A percentile compares a stretch with the other conserved stretches of the same genome.
Conservation (phyloP, 495 filamentous ascomycete genomes). For the Entonaema liquescens region DNA sequence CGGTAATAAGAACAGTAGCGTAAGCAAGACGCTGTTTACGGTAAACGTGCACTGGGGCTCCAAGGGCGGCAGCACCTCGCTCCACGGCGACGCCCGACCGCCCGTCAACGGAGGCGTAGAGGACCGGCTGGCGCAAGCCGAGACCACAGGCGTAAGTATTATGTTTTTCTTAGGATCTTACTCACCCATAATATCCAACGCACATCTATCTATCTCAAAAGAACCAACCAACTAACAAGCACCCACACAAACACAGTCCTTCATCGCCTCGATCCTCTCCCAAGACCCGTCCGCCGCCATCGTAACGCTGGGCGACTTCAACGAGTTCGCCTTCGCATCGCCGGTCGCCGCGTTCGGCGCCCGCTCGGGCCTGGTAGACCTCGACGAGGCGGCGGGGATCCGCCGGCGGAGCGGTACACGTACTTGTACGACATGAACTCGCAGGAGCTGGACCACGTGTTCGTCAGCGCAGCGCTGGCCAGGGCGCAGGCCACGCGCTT, state of each 20-base stretch:
- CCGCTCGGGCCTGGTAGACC: conserved; percentile 57
- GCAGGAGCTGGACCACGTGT: conserved; percentile 70
- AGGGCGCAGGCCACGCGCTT: conserved; percentile 46
- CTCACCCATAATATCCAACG: not conserved
- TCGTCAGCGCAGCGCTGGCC: conserved; percentile 56
- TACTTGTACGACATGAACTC: conserved; percentile 64
- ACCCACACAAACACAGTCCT: conserved; percentile 34
- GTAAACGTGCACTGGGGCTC: conserved; percentile 67
- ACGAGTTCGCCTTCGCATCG: conserved; percentile 67
- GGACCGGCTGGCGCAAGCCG: conserved; percentile 56
- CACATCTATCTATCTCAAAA: not conserved
- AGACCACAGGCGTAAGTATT: conserved; percentile 57
- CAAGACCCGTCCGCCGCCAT: conserved; percentile 55
- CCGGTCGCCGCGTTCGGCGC: conserved; percentile 57
- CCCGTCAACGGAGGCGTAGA: conserved; percentile 66
- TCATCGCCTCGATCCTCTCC: conserved; percentile 54
- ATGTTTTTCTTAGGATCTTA: not conserved
- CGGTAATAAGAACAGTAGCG: conserved; percentile 41
- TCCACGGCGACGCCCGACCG: conserved; percentile 67
- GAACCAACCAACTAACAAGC: not conserved
- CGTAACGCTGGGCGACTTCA: conserved; percentile 66
- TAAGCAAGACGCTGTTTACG: conserved; percentile 59
- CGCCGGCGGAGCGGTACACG: conserved; percentile 64
- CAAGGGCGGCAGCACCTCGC: conserved; percentile 64
- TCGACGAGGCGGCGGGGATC: conserved; percentile 61